Percentiles rank a stretch among this genome's conserved stretches.
These are phyloP conservation scores for Zygnema circumcarinatum DNA, from an alignment of 139 green algal species.

Conservation along the genomic window DNA sequence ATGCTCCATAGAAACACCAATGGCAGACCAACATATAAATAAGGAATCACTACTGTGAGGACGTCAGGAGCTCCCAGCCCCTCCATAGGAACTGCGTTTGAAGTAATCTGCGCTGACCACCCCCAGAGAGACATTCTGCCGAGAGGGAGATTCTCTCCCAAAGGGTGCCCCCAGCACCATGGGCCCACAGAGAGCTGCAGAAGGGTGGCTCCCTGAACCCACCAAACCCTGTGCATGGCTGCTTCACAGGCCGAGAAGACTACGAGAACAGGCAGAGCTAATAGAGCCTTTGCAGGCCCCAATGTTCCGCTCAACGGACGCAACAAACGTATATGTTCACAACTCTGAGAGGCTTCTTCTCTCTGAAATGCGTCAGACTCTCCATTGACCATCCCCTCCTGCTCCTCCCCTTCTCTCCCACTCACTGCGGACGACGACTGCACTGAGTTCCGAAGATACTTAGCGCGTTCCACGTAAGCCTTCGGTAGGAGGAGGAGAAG, in stretches of 20 bases:
- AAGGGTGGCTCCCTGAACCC: not conserved
- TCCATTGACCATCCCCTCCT: not conserved
- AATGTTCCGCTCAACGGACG: not conserved
- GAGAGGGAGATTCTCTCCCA: not conserved
- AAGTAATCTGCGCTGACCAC: not conserved
- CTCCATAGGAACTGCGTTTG: not conserved
- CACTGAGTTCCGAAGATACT: not conserved
- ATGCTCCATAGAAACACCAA: not conserved
- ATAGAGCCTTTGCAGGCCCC: not conserved
- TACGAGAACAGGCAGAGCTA: not conserved
- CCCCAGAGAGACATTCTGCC: slow-evolving; percentile 29
- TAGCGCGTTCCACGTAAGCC: not conserved
- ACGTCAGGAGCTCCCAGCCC: not conserved
- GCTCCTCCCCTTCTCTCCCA: not conserved
- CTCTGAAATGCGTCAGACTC: not conserved
- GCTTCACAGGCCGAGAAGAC: not conserved
- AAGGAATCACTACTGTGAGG: slow-evolving; percentile 18
- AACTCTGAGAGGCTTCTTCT: not conserved
- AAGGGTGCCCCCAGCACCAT: slow-evolving; percentile 11
- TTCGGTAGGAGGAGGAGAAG: slow-evolving; percentile 2
- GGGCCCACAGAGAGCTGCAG: not conserved
- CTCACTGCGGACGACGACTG: not conserved
- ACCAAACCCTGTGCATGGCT: not conserved
- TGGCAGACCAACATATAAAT: slow-evolving; percentile 13
- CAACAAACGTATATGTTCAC: not conserved